Evolutionary conservation across 2,329 filamentous ascomycete genomes (phyloP).

Genomic region (Xylariaceae sp.): DNA sequence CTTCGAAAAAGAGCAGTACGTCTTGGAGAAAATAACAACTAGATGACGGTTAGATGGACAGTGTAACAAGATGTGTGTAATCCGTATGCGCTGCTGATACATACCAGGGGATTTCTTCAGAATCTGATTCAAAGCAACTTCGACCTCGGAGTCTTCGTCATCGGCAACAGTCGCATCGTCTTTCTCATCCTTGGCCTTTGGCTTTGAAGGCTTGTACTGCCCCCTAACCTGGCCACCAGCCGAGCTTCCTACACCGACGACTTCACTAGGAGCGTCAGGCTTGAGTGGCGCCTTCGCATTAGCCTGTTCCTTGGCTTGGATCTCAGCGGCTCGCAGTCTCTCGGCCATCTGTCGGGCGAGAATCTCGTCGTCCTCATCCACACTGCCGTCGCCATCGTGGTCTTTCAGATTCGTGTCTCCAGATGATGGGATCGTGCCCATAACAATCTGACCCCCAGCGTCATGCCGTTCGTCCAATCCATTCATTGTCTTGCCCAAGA

Average conservation of each 20-base stretch:
- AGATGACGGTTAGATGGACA: constrained; percentile 11
- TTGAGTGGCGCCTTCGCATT: constrained; percentile 60
- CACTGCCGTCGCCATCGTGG: constrained; percentile 50
- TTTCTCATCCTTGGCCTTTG: constrained; percentile 29
- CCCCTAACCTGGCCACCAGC: constrained; percentile 44
- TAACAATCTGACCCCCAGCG: constrained; percentile 35
- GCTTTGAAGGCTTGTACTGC: constrained; percentile 48
- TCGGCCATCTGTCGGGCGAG: constrained; percentile 52
- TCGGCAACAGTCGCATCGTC: constrained; percentile 42
- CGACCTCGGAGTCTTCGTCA: constrained; percentile 57
- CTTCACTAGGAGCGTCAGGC: constrained; percentile 52
- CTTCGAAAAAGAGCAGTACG: constrained; percentile 82
- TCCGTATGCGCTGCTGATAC: constrained; percentile 22
- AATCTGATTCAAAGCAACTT: constrained; percentile 69
- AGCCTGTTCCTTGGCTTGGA: constrained; percentile 62
- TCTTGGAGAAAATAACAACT: constrained; percentile 97
- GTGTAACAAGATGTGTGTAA: not conserved
- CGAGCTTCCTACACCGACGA: constrained; percentile 56
- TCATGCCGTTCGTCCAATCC: constrained; percentile 43
- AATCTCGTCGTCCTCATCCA: constrained; percentile 52
- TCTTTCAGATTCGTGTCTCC: constrained; percentile 40
- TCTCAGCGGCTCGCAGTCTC: constrained; percentile 62
- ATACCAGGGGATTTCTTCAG: constrained; percentile 79
- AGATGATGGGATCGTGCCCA: constrained; percentile 37
- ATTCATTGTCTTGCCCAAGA: constrained; percentile 55